Evolutionary conservation across 2,329 filamentous ascomycete species (phyloP).

Genomic region (Apiospora saccharicola): DNA sequence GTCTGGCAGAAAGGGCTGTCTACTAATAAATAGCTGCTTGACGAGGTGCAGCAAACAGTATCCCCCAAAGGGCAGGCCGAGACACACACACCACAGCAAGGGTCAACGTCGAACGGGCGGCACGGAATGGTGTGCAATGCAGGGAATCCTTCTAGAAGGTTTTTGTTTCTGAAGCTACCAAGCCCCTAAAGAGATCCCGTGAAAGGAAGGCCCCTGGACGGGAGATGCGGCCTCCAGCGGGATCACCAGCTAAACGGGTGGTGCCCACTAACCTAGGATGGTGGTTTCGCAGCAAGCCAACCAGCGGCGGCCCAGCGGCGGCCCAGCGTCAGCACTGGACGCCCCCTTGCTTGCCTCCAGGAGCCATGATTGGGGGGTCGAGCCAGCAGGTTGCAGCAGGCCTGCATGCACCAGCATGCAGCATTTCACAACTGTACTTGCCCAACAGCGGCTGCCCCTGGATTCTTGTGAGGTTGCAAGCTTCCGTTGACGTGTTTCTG

Average conservation of each 20-base stretch:
- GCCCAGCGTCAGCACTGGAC: slow-evolving; percentile 3
- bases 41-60: slow-evolving; percentile 5
- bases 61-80: neutral
- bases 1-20: slow-evolving; percentile 2
- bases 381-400: neutral
- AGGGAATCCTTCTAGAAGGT: slow-evolving; percentile 23
- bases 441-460: slow-evolving; percentile 17
- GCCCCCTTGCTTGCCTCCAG: slow-evolving; percentile 17
- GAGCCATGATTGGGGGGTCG: slow-evolving; percentile 13
- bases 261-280: slow-evolving; percentile 18
- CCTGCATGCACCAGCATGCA: slow-evolving; percentile 6
- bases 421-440: slow-evolving; percentile 6
- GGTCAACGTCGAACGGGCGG: neutral
- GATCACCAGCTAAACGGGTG: slow-evolving; percentile 22
- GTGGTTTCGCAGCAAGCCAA: slow-evolving; percentile 9
- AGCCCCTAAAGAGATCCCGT: slow-evolving; percentile 21
- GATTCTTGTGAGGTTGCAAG: slow-evolving; percentile 2
- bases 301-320: slow-evolving; percentile 14
- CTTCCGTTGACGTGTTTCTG: slow-evolving; percentile 20
- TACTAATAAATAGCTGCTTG: neutral
- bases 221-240: slow-evolving; percentile 21
- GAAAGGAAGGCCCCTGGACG: slow-evolving; percentile 22
- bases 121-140: slow-evolving; percentile 16
- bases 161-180: slow-evolving; percentile 18
- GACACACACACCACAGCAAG: neutral